phyloP scores from a whole-genome alignment of 345 rosid genomes.

The Raphanus sativus region DNA sequence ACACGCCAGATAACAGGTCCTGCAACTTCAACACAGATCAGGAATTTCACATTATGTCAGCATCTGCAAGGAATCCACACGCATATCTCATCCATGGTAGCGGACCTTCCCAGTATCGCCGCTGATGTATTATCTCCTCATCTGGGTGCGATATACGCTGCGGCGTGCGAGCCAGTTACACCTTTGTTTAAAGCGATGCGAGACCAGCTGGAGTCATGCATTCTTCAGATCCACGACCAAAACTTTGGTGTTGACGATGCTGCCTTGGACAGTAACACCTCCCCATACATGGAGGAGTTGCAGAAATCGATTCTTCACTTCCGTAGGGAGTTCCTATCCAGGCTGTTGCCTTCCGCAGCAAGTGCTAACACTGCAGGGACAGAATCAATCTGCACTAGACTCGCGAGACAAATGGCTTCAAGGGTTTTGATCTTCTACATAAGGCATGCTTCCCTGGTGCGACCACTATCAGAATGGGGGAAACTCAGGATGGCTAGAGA shows the following conservation, averaged over 20 bases:
- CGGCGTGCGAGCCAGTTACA: constrained; percentile 88
- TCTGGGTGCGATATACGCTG: constrained; percentile 70
- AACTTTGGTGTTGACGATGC: constrained; percentile 84
- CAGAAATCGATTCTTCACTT: constrained; percentile 89
- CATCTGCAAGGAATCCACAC: constrained; percentile 91
- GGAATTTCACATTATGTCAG: constrained; percentile 85
- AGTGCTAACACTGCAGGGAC: constrained; percentile 53
- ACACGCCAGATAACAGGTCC: constrained; percentile 85
- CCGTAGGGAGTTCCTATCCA: constrained; percentile 78
- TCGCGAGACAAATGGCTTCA: constrained; percentile 82
- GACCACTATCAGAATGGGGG: constrained; percentile 97
- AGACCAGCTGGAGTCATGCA: constrained; percentile 86
- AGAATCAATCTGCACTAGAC: constrained; percentile 92
- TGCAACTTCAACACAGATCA: constrained; percentile 82
- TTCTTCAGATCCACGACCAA: constrained; percentile 90
- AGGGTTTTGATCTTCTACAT: constrained; percentile 86
- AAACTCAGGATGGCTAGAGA: constrained; percentile 95
- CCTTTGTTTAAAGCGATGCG: constrained; percentile 90
- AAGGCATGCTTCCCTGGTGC: constrained; percentile 87
- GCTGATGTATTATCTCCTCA: constrained; percentile 78
- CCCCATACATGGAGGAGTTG: constrained; percentile 96
- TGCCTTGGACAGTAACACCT: constrained; percentile 80
- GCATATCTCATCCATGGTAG: constrained; percentile 65
- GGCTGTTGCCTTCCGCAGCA: constrained; percentile 74
- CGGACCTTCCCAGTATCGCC: constrained; percentile 71